phyloP scores from a whole-genome alignment of 1,139 yeast genomes.

The Hansenula lynferdii region DNA sequence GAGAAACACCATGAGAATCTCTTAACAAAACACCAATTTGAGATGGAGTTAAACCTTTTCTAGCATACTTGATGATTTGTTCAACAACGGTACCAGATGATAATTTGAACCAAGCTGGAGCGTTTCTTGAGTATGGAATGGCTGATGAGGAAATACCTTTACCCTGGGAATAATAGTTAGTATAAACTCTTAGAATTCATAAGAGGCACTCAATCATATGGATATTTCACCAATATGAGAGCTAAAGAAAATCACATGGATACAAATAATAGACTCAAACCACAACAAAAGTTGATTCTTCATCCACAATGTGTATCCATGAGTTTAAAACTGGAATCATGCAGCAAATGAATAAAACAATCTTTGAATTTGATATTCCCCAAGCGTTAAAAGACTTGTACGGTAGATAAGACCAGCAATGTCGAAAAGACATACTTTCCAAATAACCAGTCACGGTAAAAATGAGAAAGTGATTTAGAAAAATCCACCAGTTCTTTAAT shows the following conservation, averaged over 20 bases:
- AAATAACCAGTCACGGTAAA: not conserved
- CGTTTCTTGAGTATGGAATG: constrained; percentile 97
- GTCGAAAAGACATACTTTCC: not conserved
- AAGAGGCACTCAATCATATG: constrained; percentile 1
- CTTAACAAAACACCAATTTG: constrained; percentile 99
- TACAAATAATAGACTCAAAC: not conserved
- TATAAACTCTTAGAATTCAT: constrained; percentile 20
- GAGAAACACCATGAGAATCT: constrained; percentile 99
- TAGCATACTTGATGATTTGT: constrained; percentile 98
- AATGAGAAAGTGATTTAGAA: constrained; percentile 5
- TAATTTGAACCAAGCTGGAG: constrained; percentile 99
- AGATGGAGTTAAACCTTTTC: constrained; percentile 99
- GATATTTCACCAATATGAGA: constrained; percentile 1
- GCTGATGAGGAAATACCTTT: constrained; percentile 99
- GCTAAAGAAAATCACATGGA: constrained; percentile 3
- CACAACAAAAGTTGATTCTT: too few species aligned
- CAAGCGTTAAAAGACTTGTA: not conserved
- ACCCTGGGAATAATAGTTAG: constrained; percentile 58
- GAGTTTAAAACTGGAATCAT: constrained; percentile 22
- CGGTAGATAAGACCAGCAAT: not conserved
- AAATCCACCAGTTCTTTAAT: not conserved
- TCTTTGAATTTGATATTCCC: not conserved
- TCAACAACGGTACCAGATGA: constrained; percentile 94
- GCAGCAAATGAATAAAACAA: constrained; percentile 14
- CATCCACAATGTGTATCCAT: constrained; percentile 2